phyloP scores from a whole-genome alignment of 2,329 filamentous ascomycete species.

The Neoscytalidium dimidiatum region DNA sequence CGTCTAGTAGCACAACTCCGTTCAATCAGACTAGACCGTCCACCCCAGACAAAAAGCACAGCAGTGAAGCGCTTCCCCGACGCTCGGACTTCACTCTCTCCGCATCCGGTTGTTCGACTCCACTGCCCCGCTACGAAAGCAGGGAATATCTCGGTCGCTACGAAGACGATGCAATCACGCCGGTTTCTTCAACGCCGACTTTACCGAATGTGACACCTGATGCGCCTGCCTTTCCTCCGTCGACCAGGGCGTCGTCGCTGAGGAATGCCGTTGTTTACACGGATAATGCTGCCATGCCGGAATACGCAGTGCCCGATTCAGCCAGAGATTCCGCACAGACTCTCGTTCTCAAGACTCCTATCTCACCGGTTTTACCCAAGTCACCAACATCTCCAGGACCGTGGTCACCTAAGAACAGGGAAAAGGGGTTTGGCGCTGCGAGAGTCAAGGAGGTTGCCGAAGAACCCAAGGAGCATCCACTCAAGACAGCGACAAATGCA shows the following conservation, averaged over 20 bases:
- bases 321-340: conserved; percentile 17
- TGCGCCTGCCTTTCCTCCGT: background rate
- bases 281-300: background rate
- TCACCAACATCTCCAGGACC: background rate
- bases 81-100: conserved; percentile 15
- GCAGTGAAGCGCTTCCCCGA: conserved; percentile 9
- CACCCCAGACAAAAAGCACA: conserved; percentile 14
- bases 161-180: conserved; percentile 17
- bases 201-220: conserved; percentile 3
- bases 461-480: conserved; percentile 12
- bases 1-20: conserved; percentile 6
- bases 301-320: conserved; percentile 5
- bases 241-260: conserved; percentile 11
- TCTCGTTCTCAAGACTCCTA: conserved; percentile 6
- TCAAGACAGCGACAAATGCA: conserved; percentile 1
- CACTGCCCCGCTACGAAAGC: conserved; percentile 17
- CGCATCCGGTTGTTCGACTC: conserved; percentile 18
- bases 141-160: conserved; percentile 11
- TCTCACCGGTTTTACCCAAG: conserved; percentile 8
- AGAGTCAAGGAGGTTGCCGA: conserved; percentile 11
- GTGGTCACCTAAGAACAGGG: conserved; percentile 16
- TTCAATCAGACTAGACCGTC: conserved; percentile 13
- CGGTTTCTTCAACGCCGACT: conserved; percentile 14
- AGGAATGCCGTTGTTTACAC: conserved; percentile 17
- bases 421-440: conserved; percentile 6